phyloP scores from a whole-genome alignment of 2,329 filamentous ascomycete species.

The Colletotrichum acutatum region DNA sequence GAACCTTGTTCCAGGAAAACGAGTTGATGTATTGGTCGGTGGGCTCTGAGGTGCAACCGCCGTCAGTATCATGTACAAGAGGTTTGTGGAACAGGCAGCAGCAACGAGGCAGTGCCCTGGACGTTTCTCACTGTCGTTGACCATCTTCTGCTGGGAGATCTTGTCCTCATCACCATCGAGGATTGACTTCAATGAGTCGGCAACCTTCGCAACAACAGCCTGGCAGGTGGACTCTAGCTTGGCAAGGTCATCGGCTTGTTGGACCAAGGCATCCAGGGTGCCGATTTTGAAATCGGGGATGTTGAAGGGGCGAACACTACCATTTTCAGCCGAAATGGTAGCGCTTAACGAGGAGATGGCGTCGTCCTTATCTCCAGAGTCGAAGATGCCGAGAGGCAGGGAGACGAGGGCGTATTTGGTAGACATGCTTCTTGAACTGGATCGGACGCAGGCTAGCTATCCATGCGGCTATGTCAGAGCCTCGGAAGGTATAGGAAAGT shows the following conservation, averaged over 20 bases:
- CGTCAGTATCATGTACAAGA: conserved; percentile 38
- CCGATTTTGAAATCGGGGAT: conserved; percentile 98
- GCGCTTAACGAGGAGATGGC: conserved; percentile 80
- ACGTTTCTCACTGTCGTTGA: conserved; percentile 80
- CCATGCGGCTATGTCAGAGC: conserved; percentile 14
- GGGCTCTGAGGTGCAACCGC: conserved; percentile 72
- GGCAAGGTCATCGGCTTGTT: conserved; percentile 93
- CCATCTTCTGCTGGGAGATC: conserved; percentile 86
- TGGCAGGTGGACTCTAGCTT: conserved; percentile 88
- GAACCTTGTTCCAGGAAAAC: conserved; percentile 97
- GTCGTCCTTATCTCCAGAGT: conserved; percentile 82
- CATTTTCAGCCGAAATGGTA: conserved; percentile 79
- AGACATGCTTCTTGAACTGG: conserved; percentile 49
- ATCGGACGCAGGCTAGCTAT: conserved; percentile 1
- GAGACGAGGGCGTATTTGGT: conserved; percentile 88
- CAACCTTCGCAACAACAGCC: conserved; percentile 86
- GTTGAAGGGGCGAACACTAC: conserved; percentile 78
- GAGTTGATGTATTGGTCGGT: conserved; percentile 90
- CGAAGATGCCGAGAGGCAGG: conserved; percentile 86
- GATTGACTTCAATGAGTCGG: conserved; percentile 84
- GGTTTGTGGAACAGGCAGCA: conserved; percentile 29
- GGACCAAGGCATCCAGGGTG: conserved; percentile 91
- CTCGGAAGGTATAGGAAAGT: background rate
- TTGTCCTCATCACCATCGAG: conserved; percentile 87
- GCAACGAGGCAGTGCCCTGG: background rate